Percentiles rank a stretch among this genome's conserved stretches.
phyloP scores from a whole-genome alignment of 306 rosid genomes.

The Acacia confusa region DNA sequence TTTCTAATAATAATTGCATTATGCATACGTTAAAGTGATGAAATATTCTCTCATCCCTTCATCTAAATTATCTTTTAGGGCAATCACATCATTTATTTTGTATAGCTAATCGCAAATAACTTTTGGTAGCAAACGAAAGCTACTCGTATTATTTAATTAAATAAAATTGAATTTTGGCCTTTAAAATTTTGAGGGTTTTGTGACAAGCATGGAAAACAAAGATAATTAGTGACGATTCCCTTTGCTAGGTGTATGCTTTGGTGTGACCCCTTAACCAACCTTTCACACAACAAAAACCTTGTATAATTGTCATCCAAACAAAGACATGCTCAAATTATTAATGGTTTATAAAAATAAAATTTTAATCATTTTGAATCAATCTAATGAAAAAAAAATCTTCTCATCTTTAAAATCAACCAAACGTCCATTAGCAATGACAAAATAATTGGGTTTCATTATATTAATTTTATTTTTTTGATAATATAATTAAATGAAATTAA shows the following conservation, averaged over 20 bases:
- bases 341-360: too few relatives aligned
- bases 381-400: too few relatives aligned
- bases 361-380: too few relatives aligned
- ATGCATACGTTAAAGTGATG: not conserved
- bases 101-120: not conserved
- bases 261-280: conserved; percentile 17
- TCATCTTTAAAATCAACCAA: not conserved
- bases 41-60: not conserved
- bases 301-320: not conserved
- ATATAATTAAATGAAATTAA: too few relatives aligned
- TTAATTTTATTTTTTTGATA: too few relatives aligned
- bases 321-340: not conserved
- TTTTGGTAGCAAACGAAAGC: not conserved
- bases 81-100: not conserved
- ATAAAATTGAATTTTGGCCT: not conserved
- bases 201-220: conserved; percentile 7
- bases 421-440: not conserved
- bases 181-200: not conserved
- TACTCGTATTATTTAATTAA: not conserved
- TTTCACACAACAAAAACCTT: not conserved
- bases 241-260: not conserved
- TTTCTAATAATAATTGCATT: not conserved
- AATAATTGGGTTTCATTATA: not conserved
- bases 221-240: conserved; percentile 17
- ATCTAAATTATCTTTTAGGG: not conserved